Evolutionary conservation across 139 green algal species (phyloP).

Genomic region (Closterium sp.): DNA sequence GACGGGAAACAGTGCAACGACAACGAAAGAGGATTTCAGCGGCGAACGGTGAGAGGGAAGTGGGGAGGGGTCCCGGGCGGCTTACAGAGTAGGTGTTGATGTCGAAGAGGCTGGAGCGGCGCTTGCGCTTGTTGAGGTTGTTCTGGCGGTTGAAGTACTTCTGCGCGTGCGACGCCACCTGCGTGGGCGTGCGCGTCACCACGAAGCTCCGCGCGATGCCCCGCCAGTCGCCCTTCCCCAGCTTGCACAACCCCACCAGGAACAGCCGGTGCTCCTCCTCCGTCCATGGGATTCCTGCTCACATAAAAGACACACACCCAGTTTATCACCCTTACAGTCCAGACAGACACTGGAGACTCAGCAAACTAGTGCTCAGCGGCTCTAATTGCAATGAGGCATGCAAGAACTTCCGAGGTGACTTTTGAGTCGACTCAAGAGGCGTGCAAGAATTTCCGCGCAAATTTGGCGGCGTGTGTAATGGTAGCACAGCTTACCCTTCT

Average conservation of each 20-base stretch:
- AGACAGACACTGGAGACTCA: too few relatives aligned
- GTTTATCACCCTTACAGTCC: too few relatives aligned
- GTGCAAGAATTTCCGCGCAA: not conserved
- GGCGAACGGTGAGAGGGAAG: too few relatives aligned
- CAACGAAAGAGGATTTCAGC: not conserved
- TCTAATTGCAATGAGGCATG: not conserved
- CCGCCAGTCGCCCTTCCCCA: conserved; percentile 82
- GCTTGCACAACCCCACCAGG: conserved; percentile 67
- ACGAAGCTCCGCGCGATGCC: conserved; percentile 71
- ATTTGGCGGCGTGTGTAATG: not conserved
- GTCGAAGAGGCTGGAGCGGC: conserved; percentile 58
- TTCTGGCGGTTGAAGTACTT: conserved; percentile 82
- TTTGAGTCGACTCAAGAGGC: too few relatives aligned
- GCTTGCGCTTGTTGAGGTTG: conserved; percentile 75
- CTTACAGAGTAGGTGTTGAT: conserved; percentile 46
- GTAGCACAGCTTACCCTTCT: not conserved
- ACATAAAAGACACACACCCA: not conserved
- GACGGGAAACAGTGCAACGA: not conserved
- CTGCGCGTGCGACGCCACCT: conserved; percentile 86
- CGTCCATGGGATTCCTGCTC: conserved; percentile 74
- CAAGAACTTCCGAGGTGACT: too few relatives aligned
- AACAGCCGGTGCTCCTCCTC: conserved; percentile 80
- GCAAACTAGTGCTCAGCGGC: too few relatives aligned
- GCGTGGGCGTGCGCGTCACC: conserved; percentile 70
- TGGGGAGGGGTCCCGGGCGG: not conserved